Evolutionary conservation across 345 rosid species (phyloP).

Genomic region (Linum lewisii): DNA sequence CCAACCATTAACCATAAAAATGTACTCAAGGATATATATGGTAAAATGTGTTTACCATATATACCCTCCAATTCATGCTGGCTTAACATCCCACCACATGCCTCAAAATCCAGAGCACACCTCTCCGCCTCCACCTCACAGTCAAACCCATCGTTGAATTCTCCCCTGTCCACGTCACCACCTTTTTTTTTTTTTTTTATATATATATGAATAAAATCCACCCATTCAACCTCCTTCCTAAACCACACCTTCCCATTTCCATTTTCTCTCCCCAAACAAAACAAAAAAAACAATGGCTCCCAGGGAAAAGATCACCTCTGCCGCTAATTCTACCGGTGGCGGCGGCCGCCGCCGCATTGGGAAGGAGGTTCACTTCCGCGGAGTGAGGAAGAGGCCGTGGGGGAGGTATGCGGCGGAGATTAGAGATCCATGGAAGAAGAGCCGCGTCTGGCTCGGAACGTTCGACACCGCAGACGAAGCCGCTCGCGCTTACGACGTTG

Average conservation of each 20-base stretch:
- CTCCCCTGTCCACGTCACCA: neutral
- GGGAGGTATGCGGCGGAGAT: slow-evolving; percentile 1
- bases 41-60: too few species aligned
- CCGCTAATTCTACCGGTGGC: neutral
- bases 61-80: too few species aligned
- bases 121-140: neutral
- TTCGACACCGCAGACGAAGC: slow-evolving; percentile 6
- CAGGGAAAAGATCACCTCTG: neutral
- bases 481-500: slow-evolving; percentile 4
- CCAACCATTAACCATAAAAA: too few species aligned
- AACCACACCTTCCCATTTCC: too few species aligned
- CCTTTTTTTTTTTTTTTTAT: neutral
- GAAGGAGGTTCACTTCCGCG: slow-evolving; percentile 1
- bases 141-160: slow-evolving; percentile 1
- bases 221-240: neutral
- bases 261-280: neutral
- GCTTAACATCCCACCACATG: slow-evolving; percentile 16
- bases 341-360: neutral
- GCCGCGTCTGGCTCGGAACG: slow-evolving; percentile 2
- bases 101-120: neutral
- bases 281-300: neutral
- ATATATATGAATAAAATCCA: too few species aligned
- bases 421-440: slow-evolving; percentile 5
- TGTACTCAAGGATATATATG: too few species aligned
- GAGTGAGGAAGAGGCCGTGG: slow-evolving; percentile 3